phyloP scores from a whole-genome alignment of 805 yeast species.

The Ogataea nitratoaversa region DNA sequence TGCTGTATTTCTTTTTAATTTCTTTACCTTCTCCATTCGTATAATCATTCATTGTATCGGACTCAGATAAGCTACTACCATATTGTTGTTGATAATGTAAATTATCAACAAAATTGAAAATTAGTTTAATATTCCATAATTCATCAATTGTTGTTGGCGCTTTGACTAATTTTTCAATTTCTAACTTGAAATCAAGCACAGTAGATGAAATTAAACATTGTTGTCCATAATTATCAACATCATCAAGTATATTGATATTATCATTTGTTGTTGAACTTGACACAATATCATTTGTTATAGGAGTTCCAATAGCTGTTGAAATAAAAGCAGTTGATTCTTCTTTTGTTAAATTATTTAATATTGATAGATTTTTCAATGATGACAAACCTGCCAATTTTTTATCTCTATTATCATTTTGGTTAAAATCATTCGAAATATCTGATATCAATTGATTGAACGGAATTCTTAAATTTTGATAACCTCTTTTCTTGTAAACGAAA shows the following conservation, averaged over 20 bases:
- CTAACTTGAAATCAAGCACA: conserved; percentile 53
- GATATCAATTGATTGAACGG: conserved; percentile 16
- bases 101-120: conserved; percentile 58
- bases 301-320: neutral
- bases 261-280: neutral
- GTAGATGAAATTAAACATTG: conserved; percentile 33
- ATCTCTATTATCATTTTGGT: too few species aligned
- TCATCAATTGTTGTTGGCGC: conserved; percentile 46
- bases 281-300: neutral
- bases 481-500: conserved; percentile 46
- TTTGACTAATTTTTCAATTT: conserved; percentile 40
- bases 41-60: neutral
- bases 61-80: conserved; percentile 7
- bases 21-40: neutral
- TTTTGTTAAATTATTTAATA: conserved; percentile 19
- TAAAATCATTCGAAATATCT: conserved; percentile 4
- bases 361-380: conserved; percentile 12
- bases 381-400: neutral
- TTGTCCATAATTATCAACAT: conserved; percentile 7
- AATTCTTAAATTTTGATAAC: conserved; percentile 30
- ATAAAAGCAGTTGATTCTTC: conserved; percentile 13
- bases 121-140: conserved; percentile 56
- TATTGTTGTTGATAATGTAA: conserved; percentile 5
- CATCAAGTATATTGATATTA: conserved; percentile 7
- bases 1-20: too few species aligned